Percentiles rank a stretch among this genome's conserved stretches.
These are phyloP conservation scores for Agrostemma githago DNA, from an alignment of 148 eudicot genomes.

Conservation along the genomic window DNA sequence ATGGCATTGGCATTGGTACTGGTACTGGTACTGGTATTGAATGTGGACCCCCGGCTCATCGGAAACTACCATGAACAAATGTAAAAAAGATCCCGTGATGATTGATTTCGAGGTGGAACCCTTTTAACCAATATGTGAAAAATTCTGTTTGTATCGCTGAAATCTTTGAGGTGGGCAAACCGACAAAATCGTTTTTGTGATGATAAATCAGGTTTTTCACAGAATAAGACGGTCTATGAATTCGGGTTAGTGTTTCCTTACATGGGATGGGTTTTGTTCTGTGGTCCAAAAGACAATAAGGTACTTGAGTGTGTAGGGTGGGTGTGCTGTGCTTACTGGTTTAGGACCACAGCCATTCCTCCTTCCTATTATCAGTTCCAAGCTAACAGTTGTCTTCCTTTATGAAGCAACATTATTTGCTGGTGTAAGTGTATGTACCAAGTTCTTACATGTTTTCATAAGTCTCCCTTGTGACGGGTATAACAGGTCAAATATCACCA, in stretches of 20 bases:
- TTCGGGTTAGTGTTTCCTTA: conserved; percentile 26
- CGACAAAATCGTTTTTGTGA: conserved; percentile 7
- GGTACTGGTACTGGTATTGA: not conserved
- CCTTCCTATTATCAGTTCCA: conserved; percentile 21
- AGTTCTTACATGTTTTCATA: not conserved
- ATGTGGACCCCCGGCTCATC: not conserved
- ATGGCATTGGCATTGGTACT: not conserved
- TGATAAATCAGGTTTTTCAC: conserved; percentile 25
- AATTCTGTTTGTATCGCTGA: conserved; percentile 1
- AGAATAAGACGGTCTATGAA: conserved; percentile 18
- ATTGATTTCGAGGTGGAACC: too few species aligned
- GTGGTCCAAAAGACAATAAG: conserved; percentile 17
- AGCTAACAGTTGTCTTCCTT: conserved; percentile 21
- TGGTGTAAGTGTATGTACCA: not conserved
- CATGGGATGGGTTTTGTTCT: not conserved
- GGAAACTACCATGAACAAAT: not conserved
- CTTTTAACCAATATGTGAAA: not conserved
- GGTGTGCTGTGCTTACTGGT: too few species aligned
- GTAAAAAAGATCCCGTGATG: conserved; percentile 5
- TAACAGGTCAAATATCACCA: too few species aligned
- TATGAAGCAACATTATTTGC: conserved; percentile 14
- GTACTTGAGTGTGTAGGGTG: not conserved
- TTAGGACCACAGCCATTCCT: conserved; percentile 24
- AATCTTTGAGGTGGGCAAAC: not conserved
- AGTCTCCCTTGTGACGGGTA: too few species aligned